Base-by-base conservation (phyloP, 345 rosid genomes). In the Microcos paniculata region DNA sequence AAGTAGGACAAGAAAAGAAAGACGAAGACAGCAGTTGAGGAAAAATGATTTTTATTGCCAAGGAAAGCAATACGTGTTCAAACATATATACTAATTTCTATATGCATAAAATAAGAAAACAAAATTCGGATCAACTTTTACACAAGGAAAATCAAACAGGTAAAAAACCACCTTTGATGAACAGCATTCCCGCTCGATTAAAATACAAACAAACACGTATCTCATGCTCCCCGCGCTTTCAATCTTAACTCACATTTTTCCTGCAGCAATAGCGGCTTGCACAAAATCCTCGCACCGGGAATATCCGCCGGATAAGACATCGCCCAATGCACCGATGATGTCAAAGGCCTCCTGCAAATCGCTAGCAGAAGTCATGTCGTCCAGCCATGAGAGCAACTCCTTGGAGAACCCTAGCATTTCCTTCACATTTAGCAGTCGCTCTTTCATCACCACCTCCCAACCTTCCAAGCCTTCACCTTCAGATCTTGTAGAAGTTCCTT, bases 291-390 rank as follows among this genome's bases (percentile, higher is more conserved):
- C 95, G 3, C 97, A 96, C 31, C 67, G 68, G 0, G 86, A 40
- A 70, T 84, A 77, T 64, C 97, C 98, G 28, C 92, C 88, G 0
- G 98, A 90, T 63, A 94, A 81, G 13, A 94, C 95, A 72, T 92
- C 98, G 4, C 84, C 85, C 49, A 94, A 75, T 38, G 89, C 90
- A 6, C 98, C 97, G 0, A 93, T 87, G 9, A 90, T 82, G 57
- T 93, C 99, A 64, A 96, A 96, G 1, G 97, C 97, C 82, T 94
- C 97, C 85, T 89, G 99, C 82, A 94, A 86, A 81, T 89, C 92
- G 26, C 84, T 79, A 3, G 92, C 92, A 0, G 90, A 83, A 77
- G 73, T 85, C 86, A 96, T 96, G 66, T 91, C 97, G 16, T 94
- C 97, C 2, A 92, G 90, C 95, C 97, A 96, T 4, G 89, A 79